Conservation (phyloP, 306 rosid genomes). For the Sicyos edulis region DNA sequence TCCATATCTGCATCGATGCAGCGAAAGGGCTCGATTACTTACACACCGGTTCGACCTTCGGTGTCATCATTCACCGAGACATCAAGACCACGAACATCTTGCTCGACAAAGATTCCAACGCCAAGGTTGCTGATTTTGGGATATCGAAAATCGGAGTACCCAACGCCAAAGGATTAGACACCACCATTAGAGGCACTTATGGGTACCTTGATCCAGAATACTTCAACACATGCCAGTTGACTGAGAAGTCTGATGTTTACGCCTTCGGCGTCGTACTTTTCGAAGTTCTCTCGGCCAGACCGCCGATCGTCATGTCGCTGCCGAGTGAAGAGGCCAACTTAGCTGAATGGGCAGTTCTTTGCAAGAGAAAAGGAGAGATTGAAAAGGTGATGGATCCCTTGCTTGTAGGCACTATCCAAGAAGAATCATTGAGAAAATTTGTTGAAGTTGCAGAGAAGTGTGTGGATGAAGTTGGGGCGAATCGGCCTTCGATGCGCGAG, state of each 20-base stretch:
- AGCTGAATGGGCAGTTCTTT: not conserved
- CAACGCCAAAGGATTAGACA: not conserved
- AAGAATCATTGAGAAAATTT: not conserved
- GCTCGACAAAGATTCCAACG: no score
- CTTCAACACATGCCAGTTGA: not conserved
- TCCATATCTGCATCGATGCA: slow-evolving; percentile 17
- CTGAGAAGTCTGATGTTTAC: slow-evolving; percentile 1
- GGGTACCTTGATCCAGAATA: slow-evolving; percentile 14
- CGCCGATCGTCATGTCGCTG: not conserved
- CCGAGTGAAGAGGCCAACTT: not conserved
- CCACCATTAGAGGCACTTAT: not conserved
- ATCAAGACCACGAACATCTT: slow-evolving; percentile 26
- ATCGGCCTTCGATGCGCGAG: slow-evolving; percentile 22
- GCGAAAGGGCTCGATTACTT: slow-evolving; percentile 23
- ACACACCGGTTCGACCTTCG: not conserved
- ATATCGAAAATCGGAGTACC: not conserved
- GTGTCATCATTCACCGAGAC: slow-evolving; percentile 20
- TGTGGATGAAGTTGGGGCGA: not conserved
- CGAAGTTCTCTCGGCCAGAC: slow-evolving; percentile 16
- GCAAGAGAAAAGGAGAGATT: slow-evolving; percentile 5
- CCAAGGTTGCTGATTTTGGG: slow-evolving; percentile 20
- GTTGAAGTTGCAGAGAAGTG: slow-evolving; percentile 15
- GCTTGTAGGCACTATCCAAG: not conserved
- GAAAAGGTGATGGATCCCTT: slow-evolving; percentile 7
- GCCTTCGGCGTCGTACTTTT: slow-evolving; percentile 19